phyloP scores from a whole-genome alignment of 371 early-diverging fungal genomes.

The Parasitella parasitica region DNA sequence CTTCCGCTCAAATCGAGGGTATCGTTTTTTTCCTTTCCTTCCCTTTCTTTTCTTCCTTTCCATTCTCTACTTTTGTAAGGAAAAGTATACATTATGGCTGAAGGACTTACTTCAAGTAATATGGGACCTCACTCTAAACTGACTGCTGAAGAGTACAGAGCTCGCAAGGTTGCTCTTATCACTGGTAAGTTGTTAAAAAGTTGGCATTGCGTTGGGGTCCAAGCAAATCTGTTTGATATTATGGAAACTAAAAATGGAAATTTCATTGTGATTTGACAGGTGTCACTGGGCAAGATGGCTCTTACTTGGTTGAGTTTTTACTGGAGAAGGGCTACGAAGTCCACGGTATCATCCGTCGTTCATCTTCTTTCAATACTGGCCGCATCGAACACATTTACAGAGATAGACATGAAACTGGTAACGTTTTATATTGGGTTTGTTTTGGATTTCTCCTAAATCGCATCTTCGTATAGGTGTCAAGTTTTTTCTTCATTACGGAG shows the following conservation, averaged over 20 bases:
- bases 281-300: conserved; percentile 87
- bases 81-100: not conserved
- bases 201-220: not conserved
- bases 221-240: not conserved
- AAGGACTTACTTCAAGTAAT: not conserved
- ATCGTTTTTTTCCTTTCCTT: conserved; percentile 1
- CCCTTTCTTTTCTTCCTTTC: not conserved
- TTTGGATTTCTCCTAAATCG: no score
- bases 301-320: conserved; percentile 77
- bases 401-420: conserved; percentile 66
- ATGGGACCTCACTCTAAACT: conserved; percentile 7
- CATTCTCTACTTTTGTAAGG: not conserved
- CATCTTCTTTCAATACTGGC: conserved; percentile 83
- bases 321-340: conserved; percentile 79
- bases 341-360: conserved; percentile 83
- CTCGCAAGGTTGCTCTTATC: conserved; percentile 67
- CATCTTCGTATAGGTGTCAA: conserved; percentile 52
- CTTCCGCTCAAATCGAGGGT: no score
- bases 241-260: no score
- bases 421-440: no score
- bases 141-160: conserved; percentile 56
- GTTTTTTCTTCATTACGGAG: conserved; percentile 85
- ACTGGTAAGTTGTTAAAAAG: conserved; percentile 45
- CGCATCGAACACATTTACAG: conserved; percentile 82
- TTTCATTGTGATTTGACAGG: conserved; percentile 31